A percentile compares a stretch with the other conserved stretches of the same genome.
Conservation (phyloP, 2,329 filamentous ascomycete genomes). For the Epichloe aotearoae region DNA sequence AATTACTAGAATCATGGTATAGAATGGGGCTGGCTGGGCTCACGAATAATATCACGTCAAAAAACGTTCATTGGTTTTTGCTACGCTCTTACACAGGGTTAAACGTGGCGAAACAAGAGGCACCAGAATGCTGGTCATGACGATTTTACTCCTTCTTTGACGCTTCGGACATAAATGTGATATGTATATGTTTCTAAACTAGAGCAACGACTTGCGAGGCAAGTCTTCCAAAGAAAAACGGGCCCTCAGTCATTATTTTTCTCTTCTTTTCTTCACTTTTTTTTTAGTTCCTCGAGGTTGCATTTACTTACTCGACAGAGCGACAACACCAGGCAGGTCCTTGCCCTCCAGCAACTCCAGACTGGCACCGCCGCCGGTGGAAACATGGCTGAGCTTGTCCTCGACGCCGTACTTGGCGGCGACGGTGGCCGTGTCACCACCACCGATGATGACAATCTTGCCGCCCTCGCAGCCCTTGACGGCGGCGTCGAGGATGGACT, state of each 20-base stretch:
- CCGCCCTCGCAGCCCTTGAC: slow-evolving; percentile 60
- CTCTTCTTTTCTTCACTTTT: not conserved
- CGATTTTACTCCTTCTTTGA: not conserved
- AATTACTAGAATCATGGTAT: not conserved
- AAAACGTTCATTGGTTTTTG: not conserved
- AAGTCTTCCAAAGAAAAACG: slow-evolving; percentile 6
- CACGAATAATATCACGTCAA: not conserved
- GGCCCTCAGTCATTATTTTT: slow-evolving; percentile 8
- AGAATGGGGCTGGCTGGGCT: not conserved
- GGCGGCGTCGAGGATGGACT: slow-evolving; percentile 79
- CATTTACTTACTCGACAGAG: slow-evolving; percentile 65
- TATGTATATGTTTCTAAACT: not conserved
- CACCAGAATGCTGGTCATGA: not conserved
- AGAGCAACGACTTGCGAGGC: slow-evolving; percentile 1
- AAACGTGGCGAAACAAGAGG: no score
- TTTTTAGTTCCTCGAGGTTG: not conserved
- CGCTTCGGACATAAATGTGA: not conserved
- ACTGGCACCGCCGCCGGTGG: slow-evolving; percentile 88
- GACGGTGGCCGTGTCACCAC: slow-evolving; percentile 94
- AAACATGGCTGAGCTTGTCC: slow-evolving; percentile 95
- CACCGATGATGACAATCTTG: slow-evolving; percentile 96
- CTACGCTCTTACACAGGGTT: not conserved
- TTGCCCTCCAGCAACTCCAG: slow-evolving; percentile 97
- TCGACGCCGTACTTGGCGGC: slow-evolving; percentile 95
- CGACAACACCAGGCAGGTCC: slow-evolving; percentile 84